phyloP scores from a whole-genome alignment of 2,329 filamentous ascomycete species.

The Talaromyces sp. region DNA sequence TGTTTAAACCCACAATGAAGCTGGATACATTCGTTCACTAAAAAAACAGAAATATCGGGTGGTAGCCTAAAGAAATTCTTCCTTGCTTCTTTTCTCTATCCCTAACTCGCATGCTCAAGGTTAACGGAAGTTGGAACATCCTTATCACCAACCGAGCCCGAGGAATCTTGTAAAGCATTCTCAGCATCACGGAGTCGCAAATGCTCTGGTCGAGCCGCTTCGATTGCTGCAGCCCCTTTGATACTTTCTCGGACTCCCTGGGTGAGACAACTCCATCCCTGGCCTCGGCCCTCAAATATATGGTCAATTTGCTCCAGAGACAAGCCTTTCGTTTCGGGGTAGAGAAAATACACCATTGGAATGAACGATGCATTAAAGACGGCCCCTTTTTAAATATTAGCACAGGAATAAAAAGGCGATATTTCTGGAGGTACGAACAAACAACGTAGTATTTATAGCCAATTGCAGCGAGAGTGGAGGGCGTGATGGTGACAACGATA shows the following conservation, averaged over 20 bases:
- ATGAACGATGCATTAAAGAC: conserved; percentile 58
- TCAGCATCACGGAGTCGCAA: neutral
- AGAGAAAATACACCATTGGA: conserved; percentile 46
- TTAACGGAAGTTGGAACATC: neutral
- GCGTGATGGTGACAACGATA: conserved; percentile 60
- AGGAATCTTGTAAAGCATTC: neutral
- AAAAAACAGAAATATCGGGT: too few species aligned
- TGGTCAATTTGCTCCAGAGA: conserved; percentile 45
- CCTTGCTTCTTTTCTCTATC: neutral
- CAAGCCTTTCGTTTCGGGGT: conserved; percentile 41
- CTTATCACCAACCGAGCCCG: neutral
- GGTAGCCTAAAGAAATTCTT: too few species aligned
- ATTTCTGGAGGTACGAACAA: conserved; percentile 78
- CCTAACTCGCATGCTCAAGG: neutral
- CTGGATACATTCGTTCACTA: too few species aligned
- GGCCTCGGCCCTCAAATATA: conserved; percentile 66
- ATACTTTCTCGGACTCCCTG: neutral
- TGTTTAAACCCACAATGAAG: too few species aligned
- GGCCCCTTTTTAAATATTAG: conserved; percentile 17
- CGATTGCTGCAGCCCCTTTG: neutral
- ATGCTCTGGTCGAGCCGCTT: neutral
- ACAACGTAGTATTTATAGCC: conserved; percentile 43
- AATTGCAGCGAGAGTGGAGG: conserved; percentile 62
- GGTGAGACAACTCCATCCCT: neutral
- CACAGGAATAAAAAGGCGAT: conserved; percentile 65